Evolutionary conservation across 371 early-diverging fungal species (phyloP), one percentile per base, ranked within the genome.

Genomic region (Mortierella sp.): DNA sequence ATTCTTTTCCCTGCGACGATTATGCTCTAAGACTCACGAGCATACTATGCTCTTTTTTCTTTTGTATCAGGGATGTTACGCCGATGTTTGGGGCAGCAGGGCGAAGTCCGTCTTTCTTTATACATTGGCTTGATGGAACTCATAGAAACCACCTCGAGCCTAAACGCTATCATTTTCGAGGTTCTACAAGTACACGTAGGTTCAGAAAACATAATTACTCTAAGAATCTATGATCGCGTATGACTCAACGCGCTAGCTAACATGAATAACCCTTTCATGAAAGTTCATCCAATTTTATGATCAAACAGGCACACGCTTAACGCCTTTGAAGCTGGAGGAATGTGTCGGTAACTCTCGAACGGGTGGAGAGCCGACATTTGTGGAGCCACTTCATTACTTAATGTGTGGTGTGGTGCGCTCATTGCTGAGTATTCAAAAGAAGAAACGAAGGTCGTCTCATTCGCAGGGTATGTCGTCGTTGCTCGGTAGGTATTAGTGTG

Each of bases 51-150:
- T 9, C 32, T 59, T 51, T 26, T 54, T 45, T 35, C 32, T 43
- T 66, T 20, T 3, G 35, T 60, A 68, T 18, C 76, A 88, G 91
- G 90, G 39, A 83, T 88, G 51, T 57, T 92, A 30, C 84, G 92
- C 14, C 84, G 90, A 54, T 90, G 90, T 58, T 85, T 90, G 59
- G 87, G 86, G 59, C 90, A 90, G 64, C 92, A 90, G 62, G 73
- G 78, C 24, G 86, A 90, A 59, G 83, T 92, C 32, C 86, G 91
- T 52, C 68, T 78, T 5, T 65, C 79, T 20, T 81, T 87, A 0
- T 92, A 92, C 54, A 63, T 86, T 32, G 88, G 91, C 0, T 77
- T 92, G n/a, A 85, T 87, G 20, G 70, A 69, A 0, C 61, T 90
- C 6, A 77, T 86, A 1, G 71, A 77, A 32, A 68, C 84, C 37